Percentiles rank a stretch among this genome's conserved stretches.
Conservation (phyloP, 2,329 filamentous ascomycete species). For the Alternaria panax region DNA sequence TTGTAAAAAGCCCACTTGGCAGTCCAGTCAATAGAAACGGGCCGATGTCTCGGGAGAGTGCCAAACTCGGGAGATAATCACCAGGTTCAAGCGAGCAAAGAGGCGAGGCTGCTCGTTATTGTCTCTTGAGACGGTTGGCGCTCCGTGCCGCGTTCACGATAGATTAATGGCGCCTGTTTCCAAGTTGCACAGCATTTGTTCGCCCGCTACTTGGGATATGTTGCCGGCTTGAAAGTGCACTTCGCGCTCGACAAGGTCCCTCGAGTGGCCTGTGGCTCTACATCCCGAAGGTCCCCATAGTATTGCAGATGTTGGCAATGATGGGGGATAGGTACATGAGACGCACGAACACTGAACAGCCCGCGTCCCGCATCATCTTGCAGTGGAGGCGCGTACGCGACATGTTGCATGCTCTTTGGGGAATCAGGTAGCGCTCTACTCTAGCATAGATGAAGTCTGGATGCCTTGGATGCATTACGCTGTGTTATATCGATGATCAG, state of each 20-base stretch:
- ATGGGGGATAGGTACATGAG: constrained; percentile 19
- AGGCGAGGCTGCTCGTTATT: constrained; percentile 19
- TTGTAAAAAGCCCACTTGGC: constrained; percentile 10
- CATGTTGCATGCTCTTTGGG: constrained; percentile 16
- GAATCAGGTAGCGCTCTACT: constrained; percentile 4
- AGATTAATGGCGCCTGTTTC: constrained; percentile 24
- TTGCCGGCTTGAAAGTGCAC: constrained; percentile 16
- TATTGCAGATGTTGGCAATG: constrained; percentile 26
- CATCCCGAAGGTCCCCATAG: constrained; percentile 34
- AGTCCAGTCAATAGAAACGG: constrained; percentile 14
- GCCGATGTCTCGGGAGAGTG: constrained; percentile 23
- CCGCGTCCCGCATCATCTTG: constrained; percentile 34
- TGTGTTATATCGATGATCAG: constrained; percentile 4
- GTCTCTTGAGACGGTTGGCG: constrained; percentile 5
- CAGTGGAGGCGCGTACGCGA: constrained; percentile 13
- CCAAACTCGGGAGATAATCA: constrained; percentile 27
- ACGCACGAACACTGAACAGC: constrained; percentile 17
- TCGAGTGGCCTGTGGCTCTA: constrained; percentile 15
- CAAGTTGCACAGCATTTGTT: constrained; percentile 30
- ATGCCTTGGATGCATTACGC: constrained; percentile 1
- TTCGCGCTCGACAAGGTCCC: constrained; percentile 20
- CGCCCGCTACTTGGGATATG: constrained; percentile 16
- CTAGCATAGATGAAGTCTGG: constrained; percentile 6
- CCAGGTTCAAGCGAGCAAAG: constrained; percentile 22
- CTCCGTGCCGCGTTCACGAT: constrained; percentile 34